Evolutionary conservation across 768 basidiomycete species (phyloP).

Genomic region (Podaxis carcinomalis): DNA sequence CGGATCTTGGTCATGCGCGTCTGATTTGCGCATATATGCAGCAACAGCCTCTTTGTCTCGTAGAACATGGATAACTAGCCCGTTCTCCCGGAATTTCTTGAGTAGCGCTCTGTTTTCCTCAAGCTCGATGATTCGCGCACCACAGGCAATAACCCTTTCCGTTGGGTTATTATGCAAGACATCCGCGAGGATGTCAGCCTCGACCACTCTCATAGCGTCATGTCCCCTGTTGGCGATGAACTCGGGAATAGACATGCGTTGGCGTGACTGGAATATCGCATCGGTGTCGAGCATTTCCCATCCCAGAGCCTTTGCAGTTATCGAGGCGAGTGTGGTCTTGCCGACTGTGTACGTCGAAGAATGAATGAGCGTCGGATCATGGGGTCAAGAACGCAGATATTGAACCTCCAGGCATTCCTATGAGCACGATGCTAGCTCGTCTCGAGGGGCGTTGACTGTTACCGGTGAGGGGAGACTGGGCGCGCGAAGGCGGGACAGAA

Average conservation of each 20-base stretch:
- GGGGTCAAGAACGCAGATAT: background rate
- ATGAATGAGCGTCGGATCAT: background rate
- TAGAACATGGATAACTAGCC: conserved; percentile 71
- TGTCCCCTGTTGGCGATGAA: conserved; percentile 63
- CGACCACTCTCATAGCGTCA: conserved; percentile 69
- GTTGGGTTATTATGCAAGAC: conserved; percentile 48
- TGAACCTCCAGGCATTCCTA: conserved; percentile 72
- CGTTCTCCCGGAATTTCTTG: conserved; percentile 42
- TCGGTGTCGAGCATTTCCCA: conserved; percentile 68
- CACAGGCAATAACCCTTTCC: conserved; percentile 63
- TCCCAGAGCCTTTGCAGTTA: conserved; percentile 56
- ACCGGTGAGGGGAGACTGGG: conserved; percentile 13
- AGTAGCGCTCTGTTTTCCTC: conserved; percentile 58
- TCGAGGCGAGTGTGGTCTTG: conserved; percentile 66
- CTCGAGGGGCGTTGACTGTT: conserved; percentile 11
- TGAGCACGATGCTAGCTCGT: conserved; percentile 45
- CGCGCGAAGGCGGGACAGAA: conserved; percentile 8
- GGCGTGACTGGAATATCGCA: conserved; percentile 45
- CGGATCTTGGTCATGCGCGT: conserved; percentile 61
- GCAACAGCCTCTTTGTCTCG: conserved; percentile 67
- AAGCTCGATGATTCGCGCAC: conserved; percentile 75
- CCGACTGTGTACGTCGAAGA: conserved; percentile 35
- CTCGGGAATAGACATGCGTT: conserved; percentile 42
- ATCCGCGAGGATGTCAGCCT: conserved; percentile 52
- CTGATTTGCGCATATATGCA: conserved; percentile 50